A percentile compares a stretch with the other conserved stretches of the same genome.
Conservation (phyloP, 1,284 basidiomycete genomes). For the Mycena sp. region DNA sequence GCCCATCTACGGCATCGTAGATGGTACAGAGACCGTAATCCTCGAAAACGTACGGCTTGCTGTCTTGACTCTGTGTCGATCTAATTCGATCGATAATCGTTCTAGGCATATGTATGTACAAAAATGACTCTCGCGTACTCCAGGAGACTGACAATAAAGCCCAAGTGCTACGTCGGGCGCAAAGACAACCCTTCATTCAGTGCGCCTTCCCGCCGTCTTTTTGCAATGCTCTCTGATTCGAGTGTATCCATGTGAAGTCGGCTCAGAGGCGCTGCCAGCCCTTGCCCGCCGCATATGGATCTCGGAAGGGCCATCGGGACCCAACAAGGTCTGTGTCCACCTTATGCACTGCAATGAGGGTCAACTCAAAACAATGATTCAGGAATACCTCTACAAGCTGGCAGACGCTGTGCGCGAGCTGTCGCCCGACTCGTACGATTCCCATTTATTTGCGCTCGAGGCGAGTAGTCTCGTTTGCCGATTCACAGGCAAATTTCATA, state of each 20-base stretch:
- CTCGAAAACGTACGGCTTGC: constrained; percentile 56
- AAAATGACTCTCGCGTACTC: too few relatives aligned
- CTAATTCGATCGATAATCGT: too few relatives aligned
- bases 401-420: constrained; percentile 74
- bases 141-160: too few relatives aligned
- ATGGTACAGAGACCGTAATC: constrained; percentile 63
- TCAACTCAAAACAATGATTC: neutral
- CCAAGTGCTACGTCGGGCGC: constrained; percentile 84
- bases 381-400: constrained; percentile 86
- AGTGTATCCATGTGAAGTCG: constrained; percentile 60
- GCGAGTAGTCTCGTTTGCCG: too few relatives aligned
- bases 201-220: constrained; percentile 42
- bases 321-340: constrained; percentile 72
- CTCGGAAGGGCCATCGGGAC: constrained; percentile 84
- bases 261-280: constrained; percentile 75
- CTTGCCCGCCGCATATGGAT: constrained; percentile 77
- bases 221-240: neutral
- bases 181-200: constrained; percentile 84
- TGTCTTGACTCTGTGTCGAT: neutral
- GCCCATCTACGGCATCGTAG: constrained; percentile 65
- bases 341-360: neutral
- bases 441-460: constrained; percentile 83
- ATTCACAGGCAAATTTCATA: too few relatives aligned
- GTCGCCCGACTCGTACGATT: constrained; percentile 79
- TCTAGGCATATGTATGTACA: constrained; percentile 45